Evolutionary conservation across 768 basidiomycete species (phyloP).

Genomic region (Leccinum fibrillosum): DNA sequence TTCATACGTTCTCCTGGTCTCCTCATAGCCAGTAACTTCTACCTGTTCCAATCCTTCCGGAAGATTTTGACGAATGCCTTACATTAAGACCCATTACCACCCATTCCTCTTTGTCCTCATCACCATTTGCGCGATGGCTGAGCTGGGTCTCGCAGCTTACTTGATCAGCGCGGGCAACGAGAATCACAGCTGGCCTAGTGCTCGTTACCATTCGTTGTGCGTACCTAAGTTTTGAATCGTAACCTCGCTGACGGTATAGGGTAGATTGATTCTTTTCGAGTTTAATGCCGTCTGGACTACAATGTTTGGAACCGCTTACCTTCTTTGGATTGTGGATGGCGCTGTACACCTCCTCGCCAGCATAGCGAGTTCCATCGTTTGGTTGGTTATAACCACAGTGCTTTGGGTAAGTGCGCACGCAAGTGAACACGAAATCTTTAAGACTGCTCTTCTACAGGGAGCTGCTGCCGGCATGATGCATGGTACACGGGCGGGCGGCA

Average conservation of each 20-base stretch:
- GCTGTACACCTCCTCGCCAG: constrained; percentile 68
- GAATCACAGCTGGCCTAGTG: constrained; percentile 55
- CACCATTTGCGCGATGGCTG: constrained; percentile 62
- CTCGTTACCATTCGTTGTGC: constrained; percentile 63
- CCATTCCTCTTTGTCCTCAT: constrained; percentile 64
- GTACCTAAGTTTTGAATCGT: constrained; percentile 22
- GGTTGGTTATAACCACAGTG: constrained; percentile 61
- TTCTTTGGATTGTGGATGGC: constrained; percentile 68
- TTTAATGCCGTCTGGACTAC: constrained; percentile 76
- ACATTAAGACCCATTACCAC: constrained; percentile 53
- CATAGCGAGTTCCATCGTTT: constrained; percentile 72
- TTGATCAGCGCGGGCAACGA: constrained; percentile 69
- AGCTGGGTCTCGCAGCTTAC: constrained; percentile 73
- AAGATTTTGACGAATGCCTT: constrained; percentile 33
- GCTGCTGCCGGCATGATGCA: constrained; percentile 66
- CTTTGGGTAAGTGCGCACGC: constrained; percentile 55
- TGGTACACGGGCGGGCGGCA: constrained; percentile 54
- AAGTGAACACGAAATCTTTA: not conserved
- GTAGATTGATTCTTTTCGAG: constrained; percentile 54
- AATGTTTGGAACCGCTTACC: constrained; percentile 64
- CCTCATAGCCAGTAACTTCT: constrained; percentile 11
- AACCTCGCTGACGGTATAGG: constrained; percentile 3
- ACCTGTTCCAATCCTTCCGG: constrained; percentile 7
- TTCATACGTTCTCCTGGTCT: constrained; percentile 7
- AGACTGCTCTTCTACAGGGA: constrained; percentile 44